Evolutionary conservation across 371 early-diverging fungal genomes (phyloP).

Genomic region (Dinochytrium kinnereticum): DNA sequence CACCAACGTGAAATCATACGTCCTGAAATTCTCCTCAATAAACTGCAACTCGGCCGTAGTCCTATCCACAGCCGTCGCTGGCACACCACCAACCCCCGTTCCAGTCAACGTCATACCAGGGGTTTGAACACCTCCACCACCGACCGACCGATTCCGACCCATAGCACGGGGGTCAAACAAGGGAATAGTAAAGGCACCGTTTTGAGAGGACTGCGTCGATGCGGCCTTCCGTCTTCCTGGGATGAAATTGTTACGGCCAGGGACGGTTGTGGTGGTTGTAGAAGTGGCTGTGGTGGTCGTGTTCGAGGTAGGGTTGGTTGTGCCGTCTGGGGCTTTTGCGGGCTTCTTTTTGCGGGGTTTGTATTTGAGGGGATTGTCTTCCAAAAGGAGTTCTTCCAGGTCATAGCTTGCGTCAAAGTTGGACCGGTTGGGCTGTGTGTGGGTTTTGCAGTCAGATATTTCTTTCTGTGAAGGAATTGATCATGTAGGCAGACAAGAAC

Average conservation of each 20-base stretch:
- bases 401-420: constrained; percentile 71
- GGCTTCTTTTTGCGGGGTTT: constrained; percentile 52
- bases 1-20: constrained; percentile 1
- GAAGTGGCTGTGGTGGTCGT: not conserved
- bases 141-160: constrained; percentile 9
- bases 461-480: not conserved
- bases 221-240: not conserved
- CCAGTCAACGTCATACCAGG: not conserved
- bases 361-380: constrained; percentile 75
- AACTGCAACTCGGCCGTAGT: constrained; percentile 10
- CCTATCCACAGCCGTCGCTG: not conserved
- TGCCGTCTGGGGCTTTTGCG: constrained; percentile 4
- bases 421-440: constrained; percentile 38
- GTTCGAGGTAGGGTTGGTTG: not conserved
- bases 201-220: constrained; percentile 1
- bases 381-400: constrained; percentile 87
- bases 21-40: constrained; percentile 16
- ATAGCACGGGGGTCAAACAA: not conserved
- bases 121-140: not conserved
- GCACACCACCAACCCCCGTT: not conserved
- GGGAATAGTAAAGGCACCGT: not conserved
- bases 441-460: constrained; percentile 1
- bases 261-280: not conserved
- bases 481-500: not conserved
- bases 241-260: not conserved